Evolutionary conservation across 352 stramenopile species (phyloP).

Genomic region (Pythium phragmitis): DNA sequence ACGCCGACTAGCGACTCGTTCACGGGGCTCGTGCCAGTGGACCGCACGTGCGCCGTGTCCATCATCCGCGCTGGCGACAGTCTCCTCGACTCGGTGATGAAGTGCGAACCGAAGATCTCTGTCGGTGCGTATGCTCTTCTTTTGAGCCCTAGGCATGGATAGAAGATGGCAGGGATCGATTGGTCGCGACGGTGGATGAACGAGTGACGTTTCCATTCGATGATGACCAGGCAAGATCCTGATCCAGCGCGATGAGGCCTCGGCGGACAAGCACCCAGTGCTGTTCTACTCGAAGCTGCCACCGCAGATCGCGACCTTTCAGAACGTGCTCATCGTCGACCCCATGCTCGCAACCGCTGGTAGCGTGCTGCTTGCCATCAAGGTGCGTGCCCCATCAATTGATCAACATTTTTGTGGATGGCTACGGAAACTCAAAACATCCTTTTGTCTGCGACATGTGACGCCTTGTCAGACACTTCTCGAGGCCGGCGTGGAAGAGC

Average conservation of each 20-base stretch:
- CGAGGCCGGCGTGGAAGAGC: conserved; percentile 78
- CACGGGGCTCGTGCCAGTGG: conserved; percentile 46
- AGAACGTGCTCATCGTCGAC: conserved; percentile 94
- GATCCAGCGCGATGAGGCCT: conserved; percentile 95
- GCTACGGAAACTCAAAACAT: not conserved
- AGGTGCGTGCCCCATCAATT: conserved; percentile 35
- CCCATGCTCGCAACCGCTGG: conserved; percentile 95
- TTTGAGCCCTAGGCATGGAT: not conserved
- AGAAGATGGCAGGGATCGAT: not conserved
- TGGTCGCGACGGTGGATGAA: conserved; percentile 2
- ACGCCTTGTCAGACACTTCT: conserved; percentile 59
- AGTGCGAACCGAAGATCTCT: conserved; percentile 78
- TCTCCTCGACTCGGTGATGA: conserved; percentile 89
- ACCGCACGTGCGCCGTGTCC: conserved; percentile 89
- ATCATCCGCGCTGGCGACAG: conserved; percentile 93
- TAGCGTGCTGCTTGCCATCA: conserved; percentile 90
- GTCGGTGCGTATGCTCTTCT: conserved; percentile 50
- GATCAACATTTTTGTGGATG: not conserved
- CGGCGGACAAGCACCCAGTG: conserved; percentile 77
- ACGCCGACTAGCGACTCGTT: conserved; percentile 72
- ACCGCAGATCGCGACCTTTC: conserved; percentile 64
- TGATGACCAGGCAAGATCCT: conserved; percentile 90
- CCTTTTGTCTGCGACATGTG: conserved; percentile 22
- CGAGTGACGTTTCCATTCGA: not conserved
- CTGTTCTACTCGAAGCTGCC: conserved; percentile 97